Base-by-base conservation (phyloP, 2,329 filamentous ascomycete genomes). In the Aspergillus intermedius region DNA sequence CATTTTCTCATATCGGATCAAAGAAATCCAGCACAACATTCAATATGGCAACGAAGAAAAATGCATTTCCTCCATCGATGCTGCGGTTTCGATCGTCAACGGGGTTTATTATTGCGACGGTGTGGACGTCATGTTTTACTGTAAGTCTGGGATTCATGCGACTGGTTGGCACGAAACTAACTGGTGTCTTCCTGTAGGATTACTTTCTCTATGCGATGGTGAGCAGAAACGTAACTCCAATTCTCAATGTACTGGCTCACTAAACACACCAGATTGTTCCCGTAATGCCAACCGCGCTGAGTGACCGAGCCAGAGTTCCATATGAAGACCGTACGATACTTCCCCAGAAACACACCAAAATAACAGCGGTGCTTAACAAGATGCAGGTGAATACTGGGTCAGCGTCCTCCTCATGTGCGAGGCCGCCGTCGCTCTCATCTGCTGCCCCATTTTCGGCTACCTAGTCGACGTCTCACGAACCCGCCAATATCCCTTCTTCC, bases 71-170 rank as follows among this genome's bases (percentile, higher is more conserved):
- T 5, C 60, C 60, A 30, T 58, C 58, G 55, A 49, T 62, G 8
- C 60, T 79, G 3, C 52, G 63, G 67, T 79, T 77, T 74, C 75
- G 81, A n/a, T 81, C 79, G 9, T 79, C 75, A 46, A 78, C 77
- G 2, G 57, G 74, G 42, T 84, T 84, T 67, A 82, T 83, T 54
- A 61, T 81, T 35, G 63, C 72, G 5, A 82, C 80, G 2, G 77
- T 84, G n/a, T 64, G 61, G 61, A 62, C 56, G 41, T 64, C 61
- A 12, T 60, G 52, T 9, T 64, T 64, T 46, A 62, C 61, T 12
- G 60, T 64, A 54, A n/a, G 56, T 54, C 10, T 19, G 28, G 30
- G 2, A 13, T n/a, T 21, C 2, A 12, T 10, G 25, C 25, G 25
- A 12, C 17, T 10, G 8, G 5, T 12, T 19, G 3, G 9, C 10